Conservation (phyloP, 768 basidiomycete species). For the Phanerochaete carnosa region DNA sequence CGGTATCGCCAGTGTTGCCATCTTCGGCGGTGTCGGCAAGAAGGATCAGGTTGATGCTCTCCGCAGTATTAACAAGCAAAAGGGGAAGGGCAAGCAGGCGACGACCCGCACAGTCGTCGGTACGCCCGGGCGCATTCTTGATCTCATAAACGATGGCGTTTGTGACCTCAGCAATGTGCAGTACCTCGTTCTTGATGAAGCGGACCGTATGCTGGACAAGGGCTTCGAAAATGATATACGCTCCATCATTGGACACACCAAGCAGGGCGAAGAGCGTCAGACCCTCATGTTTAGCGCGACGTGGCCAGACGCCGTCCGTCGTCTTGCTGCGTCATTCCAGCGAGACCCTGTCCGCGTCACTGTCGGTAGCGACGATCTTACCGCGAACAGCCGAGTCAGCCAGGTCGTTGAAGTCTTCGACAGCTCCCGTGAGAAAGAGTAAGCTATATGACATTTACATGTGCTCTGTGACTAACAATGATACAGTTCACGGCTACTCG, state of each 20-base stretch:
- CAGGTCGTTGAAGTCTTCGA: constrained; percentile 93
- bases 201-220: constrained; percentile 96
- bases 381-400: constrained; percentile 91
- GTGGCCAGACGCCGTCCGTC: constrained; percentile 93
- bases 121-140: constrained; percentile 91
- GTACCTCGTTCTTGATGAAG: constrained; percentile 95
- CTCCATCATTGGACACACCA: constrained; percentile 75
- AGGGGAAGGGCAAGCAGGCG: constrained; percentile 39
- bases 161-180: constrained; percentile 80
- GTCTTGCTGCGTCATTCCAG: constrained; percentile 86
- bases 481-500: constrained; percentile 55
- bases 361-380: constrained; percentile 92
- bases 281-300: constrained; percentile 99
- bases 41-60: constrained; percentile 73
- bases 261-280: constrained; percentile 69
- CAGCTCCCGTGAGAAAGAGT: constrained; percentile 85
- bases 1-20: constrained; percentile 76
- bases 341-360: constrained; percentile 84
- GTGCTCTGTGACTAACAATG: not conserved
- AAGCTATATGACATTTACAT: constrained; percentile 25
- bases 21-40: constrained; percentile 96
- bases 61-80: constrained; percentile 48
- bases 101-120: constrained; percentile 83
- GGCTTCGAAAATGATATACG: constrained; percentile 98
- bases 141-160: constrained; percentile 83